Percentiles rank a stretch among this genome's conserved stretches.
Conservation (phyloP, 176 grass and related monocot species). For the Carex scoparia region DNA sequence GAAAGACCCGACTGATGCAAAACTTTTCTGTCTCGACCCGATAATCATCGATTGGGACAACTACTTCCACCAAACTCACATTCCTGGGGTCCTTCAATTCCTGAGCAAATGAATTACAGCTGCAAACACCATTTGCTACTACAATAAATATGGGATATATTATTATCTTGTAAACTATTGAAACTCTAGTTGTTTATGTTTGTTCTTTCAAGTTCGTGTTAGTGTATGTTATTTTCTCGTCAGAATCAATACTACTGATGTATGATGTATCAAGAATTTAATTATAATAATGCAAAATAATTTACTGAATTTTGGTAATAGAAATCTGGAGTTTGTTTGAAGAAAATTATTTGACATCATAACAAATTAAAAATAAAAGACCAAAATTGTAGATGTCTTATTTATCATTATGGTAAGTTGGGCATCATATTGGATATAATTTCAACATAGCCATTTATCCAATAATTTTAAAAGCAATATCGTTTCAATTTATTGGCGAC, state of each 20-base stretch:
- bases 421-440: not conserved
- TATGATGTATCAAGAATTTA: not conserved
- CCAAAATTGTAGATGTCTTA: not conserved
- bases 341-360: not conserved
- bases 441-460: not conserved
- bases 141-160: not conserved
- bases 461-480: not conserved
- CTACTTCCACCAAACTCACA: conserved; percentile 25
- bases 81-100: conserved; percentile 26
- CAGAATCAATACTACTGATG: not conserved
- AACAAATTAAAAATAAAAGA: not conserved
- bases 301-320: not conserved
- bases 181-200: not conserved
- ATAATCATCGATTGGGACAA: conserved; percentile 27
- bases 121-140: not conserved
- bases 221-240: not conserved
- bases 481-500: no score
- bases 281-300: not conserved
- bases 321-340: not conserved
- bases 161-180: not conserved
- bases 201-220: not conserved
- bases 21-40: conserved; percentile 25
- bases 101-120: conserved; percentile 21
- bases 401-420: not conserved
- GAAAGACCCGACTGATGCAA: not conserved